A percentile compares a stretch with the other conserved stretches of the same genome.
Conservation (phyloP, 2,329 filamentous ascomycete genomes). For the Ceratocystis destructans region DNA sequence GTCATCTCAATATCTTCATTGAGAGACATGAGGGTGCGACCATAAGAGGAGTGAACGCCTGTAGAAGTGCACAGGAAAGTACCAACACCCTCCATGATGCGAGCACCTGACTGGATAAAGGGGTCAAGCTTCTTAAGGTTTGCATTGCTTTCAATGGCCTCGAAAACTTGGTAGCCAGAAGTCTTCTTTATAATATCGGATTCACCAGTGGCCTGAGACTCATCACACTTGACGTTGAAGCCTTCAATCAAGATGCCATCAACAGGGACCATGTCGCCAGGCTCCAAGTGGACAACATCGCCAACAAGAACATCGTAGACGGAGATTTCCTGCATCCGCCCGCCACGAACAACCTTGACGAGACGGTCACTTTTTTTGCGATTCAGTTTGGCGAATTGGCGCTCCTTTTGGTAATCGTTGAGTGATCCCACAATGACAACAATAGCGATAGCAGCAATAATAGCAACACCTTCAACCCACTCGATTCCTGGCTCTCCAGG, state of each 20-base stretch:
- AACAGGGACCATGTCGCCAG: constrained; percentile 60
- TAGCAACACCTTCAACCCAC: constrained; percentile 72
- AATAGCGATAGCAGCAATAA: constrained; percentile 65
- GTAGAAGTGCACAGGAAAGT: constrained; percentile 63
- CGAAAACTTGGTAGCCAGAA: constrained; percentile 52
- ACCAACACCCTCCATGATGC: constrained; percentile 63
- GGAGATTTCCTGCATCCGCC: constrained; percentile 54
- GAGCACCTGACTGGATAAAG: constrained; percentile 72
- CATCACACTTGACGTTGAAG: constrained; percentile 62
- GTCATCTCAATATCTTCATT: constrained; percentile 63
- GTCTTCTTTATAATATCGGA: constrained; percentile 61
- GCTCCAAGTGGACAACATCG: constrained; percentile 59
- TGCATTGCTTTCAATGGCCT: constrained; percentile 52
- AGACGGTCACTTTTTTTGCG: constrained; percentile 63
- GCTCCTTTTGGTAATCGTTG: constrained; percentile 70
- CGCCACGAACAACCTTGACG: constrained; percentile 59
- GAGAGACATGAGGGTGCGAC: constrained; percentile 59
- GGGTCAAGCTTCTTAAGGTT: constrained; percentile 61
- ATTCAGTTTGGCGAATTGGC: constrained; percentile 66
- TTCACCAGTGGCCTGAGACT: constrained; percentile 67
- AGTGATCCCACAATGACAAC: constrained; percentile 64
- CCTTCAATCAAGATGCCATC: constrained; percentile 61
- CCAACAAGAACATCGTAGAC: constrained; percentile 57
- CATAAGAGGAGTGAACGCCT: constrained; percentile 59
- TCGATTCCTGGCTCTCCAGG: constrained; percentile 45